A percentile compares a stretch with the other conserved stretches of the same genome.
These are phyloP conservation scores for Saccharomycopsis malanga DNA, from an alignment of 805 yeast species.

Conservation along the genomic window DNA sequence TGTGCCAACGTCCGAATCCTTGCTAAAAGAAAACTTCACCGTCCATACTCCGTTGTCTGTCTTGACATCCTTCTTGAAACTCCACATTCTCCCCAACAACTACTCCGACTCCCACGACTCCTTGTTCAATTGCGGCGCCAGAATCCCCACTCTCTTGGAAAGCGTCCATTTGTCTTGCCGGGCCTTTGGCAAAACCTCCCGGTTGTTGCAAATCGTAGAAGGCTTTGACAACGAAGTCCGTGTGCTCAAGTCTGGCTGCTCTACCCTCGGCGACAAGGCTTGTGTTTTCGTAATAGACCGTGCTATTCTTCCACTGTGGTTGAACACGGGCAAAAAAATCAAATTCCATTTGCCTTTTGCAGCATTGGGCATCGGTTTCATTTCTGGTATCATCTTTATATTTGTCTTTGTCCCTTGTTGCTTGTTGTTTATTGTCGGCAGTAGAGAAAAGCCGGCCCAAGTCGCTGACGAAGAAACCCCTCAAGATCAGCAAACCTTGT, in stretches of 20 bases:
- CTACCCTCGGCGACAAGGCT: conserved; percentile 32
- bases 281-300: conserved; percentile 63
- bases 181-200: conserved; percentile 30
- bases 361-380: conserved; percentile 60
- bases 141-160: conserved; percentile 38
- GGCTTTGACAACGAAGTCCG: conserved; percentile 53
- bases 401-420: conserved; percentile 31
- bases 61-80: conserved; percentile 47
- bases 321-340: conserved; percentile 40
- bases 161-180: conserved; percentile 41
- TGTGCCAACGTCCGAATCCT: conserved; percentile 58
- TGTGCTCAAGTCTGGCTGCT: conserved; percentile 55
- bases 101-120: conserved; percentile 6
- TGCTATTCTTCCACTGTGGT: conserved; percentile 62
- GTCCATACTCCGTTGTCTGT: conserved; percentile 37
- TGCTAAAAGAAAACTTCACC: conserved; percentile 38
- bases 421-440: conserved; percentile 31
- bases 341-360: conserved; percentile 60
- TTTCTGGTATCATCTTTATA: conserved; percentile 48
- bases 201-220: conserved; percentile 36
- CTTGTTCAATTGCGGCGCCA: conserved; percentile 42
- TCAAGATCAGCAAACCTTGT: no score
- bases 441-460: conserved; percentile 15
- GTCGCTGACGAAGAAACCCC: conserved; percentile 4
- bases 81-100: conserved; percentile 56